Conservation (phyloP, 345 rosid species). For the Eucalyptus lansdowneana region DNA sequence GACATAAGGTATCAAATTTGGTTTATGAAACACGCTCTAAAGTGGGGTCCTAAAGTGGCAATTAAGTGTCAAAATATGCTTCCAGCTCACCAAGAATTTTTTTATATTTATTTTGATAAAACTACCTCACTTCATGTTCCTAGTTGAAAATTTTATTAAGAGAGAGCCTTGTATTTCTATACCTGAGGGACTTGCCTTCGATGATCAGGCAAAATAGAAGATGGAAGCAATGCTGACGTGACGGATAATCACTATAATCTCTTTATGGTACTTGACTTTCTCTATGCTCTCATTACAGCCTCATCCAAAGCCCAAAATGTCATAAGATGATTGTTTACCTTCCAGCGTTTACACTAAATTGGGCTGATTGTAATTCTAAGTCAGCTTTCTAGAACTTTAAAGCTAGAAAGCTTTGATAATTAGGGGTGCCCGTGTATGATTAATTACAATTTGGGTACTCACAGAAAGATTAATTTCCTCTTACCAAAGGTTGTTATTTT, state of each 20-base stretch:
- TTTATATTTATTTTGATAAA: background rate
- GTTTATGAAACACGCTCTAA: background rate
- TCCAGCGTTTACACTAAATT: background rate
- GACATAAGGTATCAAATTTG: background rate
- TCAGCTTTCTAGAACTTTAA: background rate
- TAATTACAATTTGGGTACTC: background rate
- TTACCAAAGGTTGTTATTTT: background rate
- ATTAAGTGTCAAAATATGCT: background rate
- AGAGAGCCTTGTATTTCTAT: background rate
- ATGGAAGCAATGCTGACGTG: constrained; percentile 6
- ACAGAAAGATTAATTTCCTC: background rate
- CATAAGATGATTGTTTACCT: background rate
- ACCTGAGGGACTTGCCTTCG: background rate
- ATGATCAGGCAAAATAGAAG: background rate
- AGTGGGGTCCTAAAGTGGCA: background rate
- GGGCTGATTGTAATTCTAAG: background rate
- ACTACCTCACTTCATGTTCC: background rate
- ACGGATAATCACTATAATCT: constrained; percentile 8
- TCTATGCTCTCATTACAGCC: background rate
- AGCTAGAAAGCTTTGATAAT: background rate
- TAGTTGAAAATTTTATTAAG: background rate
- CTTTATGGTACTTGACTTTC: background rate
- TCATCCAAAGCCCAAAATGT: background rate
- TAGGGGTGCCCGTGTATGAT: background rate
- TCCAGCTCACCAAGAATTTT: background rate